Percentiles rank a stretch among this genome's conserved stretches.
These are phyloP conservation scores for Hypoxylon crocopeplum DNA, from an alignment of 495 filamentous ascomycete genomes.

Conservation along the genomic window DNA sequence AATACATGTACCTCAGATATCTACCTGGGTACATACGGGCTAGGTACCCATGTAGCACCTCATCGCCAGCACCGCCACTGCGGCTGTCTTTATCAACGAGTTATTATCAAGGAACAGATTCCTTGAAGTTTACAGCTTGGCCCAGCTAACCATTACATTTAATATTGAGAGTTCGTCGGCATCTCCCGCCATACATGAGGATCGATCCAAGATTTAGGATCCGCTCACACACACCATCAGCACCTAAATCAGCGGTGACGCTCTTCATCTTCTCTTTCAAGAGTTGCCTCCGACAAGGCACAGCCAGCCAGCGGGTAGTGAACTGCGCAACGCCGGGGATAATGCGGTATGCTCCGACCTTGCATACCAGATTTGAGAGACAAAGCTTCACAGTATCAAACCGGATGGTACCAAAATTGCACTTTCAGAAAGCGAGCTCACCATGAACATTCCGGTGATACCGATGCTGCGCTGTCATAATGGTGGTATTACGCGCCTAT, in stretches of 20 bases:
- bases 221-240: constrained; percentile 22
- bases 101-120: constrained; percentile 25
- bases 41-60: not conserved
- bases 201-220: not conserved
- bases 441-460: constrained; percentile 20
- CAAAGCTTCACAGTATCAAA: constrained; percentile 1
- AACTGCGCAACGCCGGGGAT: constrained; percentile 18
- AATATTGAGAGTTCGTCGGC: constrained; percentile 1
- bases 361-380: not conserved
- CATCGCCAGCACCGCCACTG: constrained; percentile 18
- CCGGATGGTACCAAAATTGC: constrained; percentile 15
- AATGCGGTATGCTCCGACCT: constrained; percentile 4
- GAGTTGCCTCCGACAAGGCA: constrained; percentile 13
- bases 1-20: not conserved
- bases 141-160: not conserved
- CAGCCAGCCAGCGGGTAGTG: not conserved
- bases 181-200: constrained; percentile 8
- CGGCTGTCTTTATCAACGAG: constrained; percentile 13
- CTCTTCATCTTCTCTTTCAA: constrained; percentile 1
- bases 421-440: constrained; percentile 12
- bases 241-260: constrained; percentile 24
- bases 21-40: not conserved
- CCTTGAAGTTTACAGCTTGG: constrained; percentile 6
- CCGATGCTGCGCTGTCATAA: constrained; percentile 34
- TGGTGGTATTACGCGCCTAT: constrained; percentile 21